Evolutionary conservation across 345 rosid species (phyloP).

Genomic region (Fremontodendron californicum): DNA sequence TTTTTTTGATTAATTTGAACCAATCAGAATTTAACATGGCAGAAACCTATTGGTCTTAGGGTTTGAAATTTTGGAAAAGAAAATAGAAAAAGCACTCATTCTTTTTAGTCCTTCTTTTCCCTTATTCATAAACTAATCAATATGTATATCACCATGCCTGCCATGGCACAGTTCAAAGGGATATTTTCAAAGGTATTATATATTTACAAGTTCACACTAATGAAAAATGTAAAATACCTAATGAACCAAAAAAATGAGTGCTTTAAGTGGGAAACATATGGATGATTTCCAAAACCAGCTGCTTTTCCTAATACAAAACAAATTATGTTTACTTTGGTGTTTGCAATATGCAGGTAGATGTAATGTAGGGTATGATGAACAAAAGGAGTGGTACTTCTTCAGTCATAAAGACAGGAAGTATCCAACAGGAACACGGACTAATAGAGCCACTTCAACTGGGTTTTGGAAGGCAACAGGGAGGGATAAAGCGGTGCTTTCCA

Average conservation of each 20-base stretch:
- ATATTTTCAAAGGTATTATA: not conserved
- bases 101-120: not conserved
- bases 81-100: not conserved
- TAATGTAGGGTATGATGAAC: slow-evolving; percentile 78
- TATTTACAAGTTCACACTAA: not conserved
- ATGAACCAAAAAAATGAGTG: not conserved
- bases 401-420: slow-evolving; percentile 95
- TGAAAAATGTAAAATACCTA: too few relatives aligned
- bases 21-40: not conserved
- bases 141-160: not conserved
- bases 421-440: slow-evolving; percentile 90
- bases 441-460: slow-evolving; percentile 86
- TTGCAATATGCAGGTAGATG: slow-evolving; percentile 68
- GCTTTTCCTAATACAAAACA: not conserved
- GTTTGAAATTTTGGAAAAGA: slow-evolving; percentile 7
- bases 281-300: not conserved
- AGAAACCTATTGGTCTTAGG: not conserved
- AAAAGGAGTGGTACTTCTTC: slow-evolving; percentile 94
- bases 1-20: not conserved
- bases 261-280: not conserved
- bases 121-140: slow-evolving; percentile 11
- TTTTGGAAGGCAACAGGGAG: slow-evolving; percentile 99
- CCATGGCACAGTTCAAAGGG: not conserved
- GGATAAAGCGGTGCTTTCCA: slow-evolving; percentile 84
- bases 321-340: not conserved